Base-by-base conservation (phyloP, 176 grass and related monocot genomes). In the Oryza nivara region DNA sequence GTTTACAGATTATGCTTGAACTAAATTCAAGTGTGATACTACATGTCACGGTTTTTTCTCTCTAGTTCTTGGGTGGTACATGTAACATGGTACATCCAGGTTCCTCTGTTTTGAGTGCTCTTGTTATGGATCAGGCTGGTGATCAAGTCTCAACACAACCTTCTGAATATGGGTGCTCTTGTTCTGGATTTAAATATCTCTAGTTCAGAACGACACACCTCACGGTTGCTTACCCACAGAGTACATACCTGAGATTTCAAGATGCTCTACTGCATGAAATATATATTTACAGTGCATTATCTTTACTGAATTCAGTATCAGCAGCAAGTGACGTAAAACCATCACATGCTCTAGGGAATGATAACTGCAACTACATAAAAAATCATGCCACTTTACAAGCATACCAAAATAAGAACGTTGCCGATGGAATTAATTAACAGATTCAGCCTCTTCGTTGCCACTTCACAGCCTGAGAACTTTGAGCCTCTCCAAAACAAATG, bases 401-500 rank as follows among this genome's bases (percentile, higher is more conserved):
- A 41, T 79, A 69, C 38, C 16, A 25, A 80, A 13, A 71, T 38
- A 67, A 15, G 20, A 73, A 73, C 9, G 10, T 1, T 26, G 46
- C 11, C 78, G 81, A 86, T 64, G n/a, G 71, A 72, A 86, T 68
- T 82, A 79, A 26, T 67, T 68, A 20, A 58, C 54, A 9, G 11
- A 58, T 68, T 61, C 77, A 65, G 13, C 43, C 68, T 78, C 68
- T 63, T 3, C 8, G 61, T 51, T 68, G 38, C 47, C 28, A 49
- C 65, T 76, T 15, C 64, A 52, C 68, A 79, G 74, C 60, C 68
- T 61, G 68, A 43, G 73, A 87, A 81, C 23, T 48, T 48, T 25
- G 43, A 72, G 54, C 54, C 46, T 90, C 79, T 86, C 74, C 74
- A 61, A 79, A 90, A 79, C 5, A 20, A 47, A 79, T 68, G 61